Percentiles rank a stretch among this genome's conserved stretches.
Conservation (phyloP, 2,329 filamentous ascomycete genomes). For the Polytolypa hystricis region DNA sequence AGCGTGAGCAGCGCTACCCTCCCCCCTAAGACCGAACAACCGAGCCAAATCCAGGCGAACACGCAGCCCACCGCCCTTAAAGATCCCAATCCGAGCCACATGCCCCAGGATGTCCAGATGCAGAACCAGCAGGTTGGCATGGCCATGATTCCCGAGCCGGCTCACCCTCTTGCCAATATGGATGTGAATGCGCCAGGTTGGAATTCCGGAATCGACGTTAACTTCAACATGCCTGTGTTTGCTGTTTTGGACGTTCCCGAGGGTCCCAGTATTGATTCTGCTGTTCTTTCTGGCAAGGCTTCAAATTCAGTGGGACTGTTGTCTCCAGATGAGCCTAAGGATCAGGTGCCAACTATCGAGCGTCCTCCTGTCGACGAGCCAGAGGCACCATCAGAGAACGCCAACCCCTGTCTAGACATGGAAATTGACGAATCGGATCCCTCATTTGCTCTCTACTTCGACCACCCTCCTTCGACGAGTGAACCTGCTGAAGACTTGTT, state of each 20-base stretch:
- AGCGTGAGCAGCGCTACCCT: slow-evolving; percentile 35
- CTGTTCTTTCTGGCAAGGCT: slow-evolving; percentile 60
- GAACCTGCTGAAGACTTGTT: slow-evolving; percentile 24
- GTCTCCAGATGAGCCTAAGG: slow-evolving; percentile 36
- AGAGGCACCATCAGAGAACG: slow-evolving; percentile 9
- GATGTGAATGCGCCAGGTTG: slow-evolving; percentile 40
- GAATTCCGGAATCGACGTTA: slow-evolving; percentile 37
- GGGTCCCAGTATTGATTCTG: slow-evolving; percentile 49
- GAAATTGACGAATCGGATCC: slow-evolving; percentile 46
- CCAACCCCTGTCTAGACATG: slow-evolving; percentile 23
- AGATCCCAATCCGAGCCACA: slow-evolving; percentile 52
- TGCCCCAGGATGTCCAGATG: slow-evolving; percentile 43
- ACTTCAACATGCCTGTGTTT: slow-evolving; percentile 43
- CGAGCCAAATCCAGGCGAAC: slow-evolving; percentile 21
- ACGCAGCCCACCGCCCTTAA: slow-evolving; percentile 44
- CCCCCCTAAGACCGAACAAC: slow-evolving; percentile 28
- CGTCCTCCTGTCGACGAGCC: slow-evolving; percentile 17
- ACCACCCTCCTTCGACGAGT: slow-evolving; percentile 36
- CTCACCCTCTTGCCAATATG: slow-evolving; percentile 63
- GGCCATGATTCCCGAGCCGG: slow-evolving; percentile 72
- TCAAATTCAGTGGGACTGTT: slow-evolving; percentile 43
- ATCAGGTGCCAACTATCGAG: slow-evolving; percentile 40
- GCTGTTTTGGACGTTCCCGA: slow-evolving; percentile 61
- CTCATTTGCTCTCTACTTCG: slow-evolving; percentile 40
- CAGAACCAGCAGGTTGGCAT: slow-evolving; percentile 59